Percentiles rank a stretch among this genome's conserved stretches.
These are phyloP conservation scores for Pythium biforme DNA, from an alignment of 352 stramenopile genomes.

Conservation along the genomic window DNA sequence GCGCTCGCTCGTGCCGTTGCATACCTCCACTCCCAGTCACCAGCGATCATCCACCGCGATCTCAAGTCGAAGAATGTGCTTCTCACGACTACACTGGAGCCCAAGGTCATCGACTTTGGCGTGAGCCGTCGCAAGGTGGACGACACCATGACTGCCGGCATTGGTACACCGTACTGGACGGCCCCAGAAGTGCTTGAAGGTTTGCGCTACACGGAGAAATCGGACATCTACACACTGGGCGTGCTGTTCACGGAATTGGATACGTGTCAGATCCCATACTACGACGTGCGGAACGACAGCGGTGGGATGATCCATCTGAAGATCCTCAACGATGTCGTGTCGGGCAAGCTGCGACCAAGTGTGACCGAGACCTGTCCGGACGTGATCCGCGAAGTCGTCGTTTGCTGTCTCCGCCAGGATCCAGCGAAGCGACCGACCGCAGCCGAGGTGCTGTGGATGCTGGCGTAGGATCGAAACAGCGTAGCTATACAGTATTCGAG, in stretches of 20 bases:
- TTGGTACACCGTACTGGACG: constrained; percentile 10
- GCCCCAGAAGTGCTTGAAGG: constrained; percentile 16
- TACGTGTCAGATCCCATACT: constrained; percentile 26
- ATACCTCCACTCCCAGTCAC: constrained; percentile 15
- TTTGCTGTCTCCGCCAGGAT: constrained; percentile 3
- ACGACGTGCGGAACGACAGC: not conserved
- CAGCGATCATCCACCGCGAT: not conserved
- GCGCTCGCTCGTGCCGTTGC: constrained; percentile 1
- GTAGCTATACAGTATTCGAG: no score
- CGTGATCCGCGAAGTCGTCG: constrained; percentile 1
- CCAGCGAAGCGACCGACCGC: constrained; percentile 7
- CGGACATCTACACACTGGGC: constrained; percentile 18
- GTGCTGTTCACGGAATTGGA: constrained; percentile 31
- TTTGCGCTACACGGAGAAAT: constrained; percentile 2
- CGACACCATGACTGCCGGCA: not conserved
- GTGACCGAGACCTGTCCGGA: constrained; percentile 4
- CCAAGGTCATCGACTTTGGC: constrained; percentile 16
- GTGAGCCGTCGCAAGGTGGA: constrained; percentile 11
- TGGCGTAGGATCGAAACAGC: not conserved
- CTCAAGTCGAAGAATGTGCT: not conserved
- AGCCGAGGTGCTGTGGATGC: not conserved
- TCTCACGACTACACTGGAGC: not conserved
- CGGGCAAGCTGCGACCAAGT: constrained; percentile 4
- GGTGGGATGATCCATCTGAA: constrained; percentile 12
- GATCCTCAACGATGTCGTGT: constrained; percentile 11